phyloP scores from a whole-genome alignment of 441 rosid genomes.

The Breynia disticha region DNA sequence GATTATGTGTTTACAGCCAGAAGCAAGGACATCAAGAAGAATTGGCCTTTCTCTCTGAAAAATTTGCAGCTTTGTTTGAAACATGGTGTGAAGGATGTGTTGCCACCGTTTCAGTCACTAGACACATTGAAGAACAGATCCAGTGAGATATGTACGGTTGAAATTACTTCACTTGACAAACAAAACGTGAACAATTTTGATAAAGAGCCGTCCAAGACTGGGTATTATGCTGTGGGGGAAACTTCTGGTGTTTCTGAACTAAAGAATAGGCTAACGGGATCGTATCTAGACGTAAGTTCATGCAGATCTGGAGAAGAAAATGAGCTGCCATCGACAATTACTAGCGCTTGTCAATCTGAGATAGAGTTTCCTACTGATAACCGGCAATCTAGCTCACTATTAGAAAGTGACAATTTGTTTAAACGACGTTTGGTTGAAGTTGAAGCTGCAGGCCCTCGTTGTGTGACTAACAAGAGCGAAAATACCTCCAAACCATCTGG shows the following conservation, averaged over 20 bases:
- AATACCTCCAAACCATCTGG: constrained; percentile 25
- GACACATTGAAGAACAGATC: constrained; percentile 37
- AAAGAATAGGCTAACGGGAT: constrained; percentile 19
- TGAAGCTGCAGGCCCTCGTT: constrained; percentile 26
- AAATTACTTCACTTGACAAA: constrained; percentile 23
- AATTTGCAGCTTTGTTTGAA: constrained; percentile 68
- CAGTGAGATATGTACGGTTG: constrained; percentile 25
- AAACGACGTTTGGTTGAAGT: constrained; percentile 23
- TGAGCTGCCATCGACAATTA: constrained; percentile 48
- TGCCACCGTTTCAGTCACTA: constrained; percentile 71
- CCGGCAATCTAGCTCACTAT: constrained; percentile 30
- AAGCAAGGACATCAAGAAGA: constrained; percentile 65
- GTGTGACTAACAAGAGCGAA: constrained; percentile 27
- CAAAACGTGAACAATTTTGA: constrained; percentile 18
- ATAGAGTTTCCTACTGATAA: constrained; percentile 36
- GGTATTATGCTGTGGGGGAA: constrained; percentile 17
- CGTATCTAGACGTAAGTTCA: constrained; percentile 33
- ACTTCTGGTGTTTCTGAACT: constrained; percentile 24
- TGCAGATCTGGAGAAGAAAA: constrained; percentile 45
- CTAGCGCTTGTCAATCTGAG: constrained; percentile 41
- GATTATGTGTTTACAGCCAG: constrained; percentile 72
- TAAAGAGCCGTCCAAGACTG: constrained; percentile 24
- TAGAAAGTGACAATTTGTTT: constrained; percentile 21
- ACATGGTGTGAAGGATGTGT: constrained; percentile 74
- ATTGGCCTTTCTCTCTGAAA: constrained; percentile 86